Percentiles rank a stretch among this genome's conserved stretches.
Evolutionary conservation across 768 basidiomycete species (phyloP).

Genomic region (Suillus cothurnatus): DNA sequence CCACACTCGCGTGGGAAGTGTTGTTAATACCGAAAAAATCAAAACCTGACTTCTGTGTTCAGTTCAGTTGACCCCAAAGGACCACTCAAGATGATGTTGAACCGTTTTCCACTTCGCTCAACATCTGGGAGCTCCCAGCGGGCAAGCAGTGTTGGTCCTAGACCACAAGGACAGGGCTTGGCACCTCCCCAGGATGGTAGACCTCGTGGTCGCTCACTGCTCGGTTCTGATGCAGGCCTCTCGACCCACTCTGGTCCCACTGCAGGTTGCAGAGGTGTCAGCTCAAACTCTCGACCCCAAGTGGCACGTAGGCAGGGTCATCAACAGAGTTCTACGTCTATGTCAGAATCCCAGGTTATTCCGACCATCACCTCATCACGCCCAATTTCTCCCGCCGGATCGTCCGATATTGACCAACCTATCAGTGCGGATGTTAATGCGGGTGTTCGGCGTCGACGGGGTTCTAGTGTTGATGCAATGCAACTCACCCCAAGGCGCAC

Average conservation of each 20-base stretch:
- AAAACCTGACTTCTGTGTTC: not conserved
- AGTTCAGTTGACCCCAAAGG: not conserved
- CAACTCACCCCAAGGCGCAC: constrained; percentile 2
- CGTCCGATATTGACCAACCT: not conserved
- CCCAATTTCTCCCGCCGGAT: not conserved
- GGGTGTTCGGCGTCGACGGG: not conserved
- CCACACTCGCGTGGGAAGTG: not conserved
- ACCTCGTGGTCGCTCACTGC: not conserved
- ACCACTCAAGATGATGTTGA: not conserved
- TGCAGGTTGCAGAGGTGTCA: not conserved
- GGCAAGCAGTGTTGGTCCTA: not conserved
- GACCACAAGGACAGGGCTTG: not conserved
- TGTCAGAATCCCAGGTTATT: not conserved
- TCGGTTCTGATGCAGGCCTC: not conserved
- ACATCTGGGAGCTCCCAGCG: constrained; percentile 1
- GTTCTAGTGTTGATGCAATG: constrained; percentile 3
- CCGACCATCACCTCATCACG: not conserved
- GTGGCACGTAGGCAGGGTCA: not conserved
- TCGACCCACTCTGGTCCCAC: not conserved
- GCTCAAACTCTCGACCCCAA: not conserved
- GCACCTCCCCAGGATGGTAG: not conserved
- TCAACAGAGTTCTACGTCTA: not conserved
- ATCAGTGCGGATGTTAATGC: not conserved
- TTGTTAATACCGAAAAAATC: not conserved
- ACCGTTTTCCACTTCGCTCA: not conserved